Evolutionary conservation across 2,329 filamentous ascomycete species (phyloP), one percentile per base, ranked within the genome.

Genomic region (Colletotrichum zoysiae): DNA sequence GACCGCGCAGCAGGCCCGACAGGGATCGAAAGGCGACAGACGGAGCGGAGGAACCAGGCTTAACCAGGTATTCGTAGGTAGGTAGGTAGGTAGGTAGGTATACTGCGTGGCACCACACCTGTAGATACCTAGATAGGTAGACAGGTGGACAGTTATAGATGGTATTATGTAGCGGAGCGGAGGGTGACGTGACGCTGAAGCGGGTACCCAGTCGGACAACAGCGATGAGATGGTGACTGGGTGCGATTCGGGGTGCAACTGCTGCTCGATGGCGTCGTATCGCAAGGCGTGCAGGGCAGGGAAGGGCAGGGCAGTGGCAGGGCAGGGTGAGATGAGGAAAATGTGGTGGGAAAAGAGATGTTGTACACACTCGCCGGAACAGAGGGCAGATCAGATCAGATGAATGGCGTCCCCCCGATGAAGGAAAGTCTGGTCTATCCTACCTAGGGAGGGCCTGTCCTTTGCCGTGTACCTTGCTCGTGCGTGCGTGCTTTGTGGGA

Each of bases 331-430:
- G 40, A 46, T 38, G 60, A 46, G 51, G 40, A 55, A 35, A 44
- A 51, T 40, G 59, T 58, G 18, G 30, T 30, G 30, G 30, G 59
- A 69, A 48, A 48, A 33, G 50, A 62, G 26, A 71, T 57, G 53
- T 60, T 55, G 59, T 57, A 51, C 51, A 50, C 30, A 56, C 26
- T 44, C 35, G 69, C 35, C 23, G 26, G 57, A 38, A 38, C 67
- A 67, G 38, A 70, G 40, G 56, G 53, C 60, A 70, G 59, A 65
- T 60, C 35, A 72, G 55, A 72, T 72, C 65, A 70, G 70, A 70
- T 70, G 70, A 72, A 70, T 72, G 59, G 65, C 51, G 53, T 59
- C 65, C 53, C 46, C 48, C 48, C 57, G 51, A n/a, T 26, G 1
- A 44, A 38, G 30, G 30, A 30, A 30, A 3, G 30, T 30, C 30